phyloP scores from a whole-genome alignment of 2,329 filamentous ascomycete species.

The Pseudopithomyces chartarum region DNA sequence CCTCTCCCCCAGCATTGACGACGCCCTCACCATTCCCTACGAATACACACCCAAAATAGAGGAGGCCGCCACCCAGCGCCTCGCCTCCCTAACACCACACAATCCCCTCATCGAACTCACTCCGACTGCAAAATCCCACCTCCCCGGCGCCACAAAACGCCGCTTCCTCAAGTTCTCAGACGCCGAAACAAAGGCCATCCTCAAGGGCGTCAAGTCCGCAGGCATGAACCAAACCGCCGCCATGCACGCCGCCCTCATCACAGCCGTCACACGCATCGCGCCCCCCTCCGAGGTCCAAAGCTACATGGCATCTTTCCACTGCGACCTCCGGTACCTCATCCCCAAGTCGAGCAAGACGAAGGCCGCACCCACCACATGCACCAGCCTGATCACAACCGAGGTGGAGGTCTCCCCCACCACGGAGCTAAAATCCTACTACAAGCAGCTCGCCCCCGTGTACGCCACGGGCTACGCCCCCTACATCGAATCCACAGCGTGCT shows the following conservation, averaged over 20 bases:
- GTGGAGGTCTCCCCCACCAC: conserved; percentile 23
- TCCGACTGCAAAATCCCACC: conserved; percentile 11
- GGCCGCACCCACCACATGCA: conserved; percentile 24
- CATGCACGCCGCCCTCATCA: conserved; percentile 25
- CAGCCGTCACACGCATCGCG: conserved; percentile 18
- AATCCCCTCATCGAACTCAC: conserved; percentile 25
- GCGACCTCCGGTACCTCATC: conserved; percentile 26
- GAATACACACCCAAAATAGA: conserved; percentile 21
- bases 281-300: conserved; percentile 17
- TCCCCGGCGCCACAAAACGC: conserved; percentile 13
- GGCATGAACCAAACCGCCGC: conserved; percentile 15
- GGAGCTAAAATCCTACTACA: conserved; percentile 21
- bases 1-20: conserved; percentile 28
- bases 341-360: conserved; percentile 20
- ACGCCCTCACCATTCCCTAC: conserved; percentile 20
- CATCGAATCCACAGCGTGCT: conserved; percentile 22
- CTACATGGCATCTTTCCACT: conserved; percentile 32
- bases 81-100: conserved; percentile 23
- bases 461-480: conserved; percentile 22
- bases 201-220: conserved; percentile 13
- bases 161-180: conserved; percentile 15
- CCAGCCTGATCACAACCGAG: conserved; percentile 25
- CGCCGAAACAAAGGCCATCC: conserved; percentile 20
- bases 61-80: conserved; percentile 19
- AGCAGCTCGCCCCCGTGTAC: conserved; percentile 25